Conservation (phyloP, 1,284 basidiomycete species). For the Trametes polyzona region DNA sequence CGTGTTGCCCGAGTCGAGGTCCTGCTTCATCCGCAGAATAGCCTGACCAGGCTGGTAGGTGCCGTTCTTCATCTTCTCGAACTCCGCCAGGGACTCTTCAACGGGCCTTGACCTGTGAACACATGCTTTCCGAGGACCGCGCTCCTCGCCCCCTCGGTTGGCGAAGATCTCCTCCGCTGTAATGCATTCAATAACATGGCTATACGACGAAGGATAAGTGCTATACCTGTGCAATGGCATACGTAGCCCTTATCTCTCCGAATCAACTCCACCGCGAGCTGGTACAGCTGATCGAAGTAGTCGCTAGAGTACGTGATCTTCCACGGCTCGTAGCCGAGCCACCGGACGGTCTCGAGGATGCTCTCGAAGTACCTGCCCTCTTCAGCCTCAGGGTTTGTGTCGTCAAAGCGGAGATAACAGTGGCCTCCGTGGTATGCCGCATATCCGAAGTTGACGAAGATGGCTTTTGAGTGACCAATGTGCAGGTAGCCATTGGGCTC, state of each 20-base stretch:
- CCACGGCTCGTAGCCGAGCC: conserved; percentile 99
- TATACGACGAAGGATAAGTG: neutral
- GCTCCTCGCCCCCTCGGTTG: conserved; percentile 83
- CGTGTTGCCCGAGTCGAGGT: conserved; percentile 91
- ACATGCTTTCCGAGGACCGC: conserved; percentile 87
- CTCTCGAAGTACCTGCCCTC: conserved; percentile 96
- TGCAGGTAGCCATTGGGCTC: conserved; percentile 98
- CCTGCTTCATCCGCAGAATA: conserved; percentile 97
- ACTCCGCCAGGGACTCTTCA: conserved; percentile 86
- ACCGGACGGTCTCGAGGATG: conserved; percentile 93
- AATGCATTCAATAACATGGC: neutral
- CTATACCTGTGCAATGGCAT: conserved; percentile 82
- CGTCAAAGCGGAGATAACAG: conserved; percentile 95
- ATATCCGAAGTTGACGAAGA: conserved; percentile 98
- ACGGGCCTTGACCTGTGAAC: conserved; percentile 84
- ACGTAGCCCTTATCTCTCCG: conserved; percentile 93
- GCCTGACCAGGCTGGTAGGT: conserved; percentile 90
- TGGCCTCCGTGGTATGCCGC: conserved; percentile 91
- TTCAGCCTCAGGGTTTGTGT: conserved; percentile 98
- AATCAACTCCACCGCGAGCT: conserved; percentile 91
- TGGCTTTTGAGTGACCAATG: conserved; percentile 98
- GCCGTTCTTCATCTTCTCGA: conserved; percentile 93
- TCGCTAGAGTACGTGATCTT: conserved; percentile 99
- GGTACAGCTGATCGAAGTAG: conserved; percentile 91
- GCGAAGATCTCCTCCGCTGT: conserved; percentile 90